Conservation (phyloP, 2,329 filamentous ascomycete genomes). For the Emericellopsis atlantica region DNA sequence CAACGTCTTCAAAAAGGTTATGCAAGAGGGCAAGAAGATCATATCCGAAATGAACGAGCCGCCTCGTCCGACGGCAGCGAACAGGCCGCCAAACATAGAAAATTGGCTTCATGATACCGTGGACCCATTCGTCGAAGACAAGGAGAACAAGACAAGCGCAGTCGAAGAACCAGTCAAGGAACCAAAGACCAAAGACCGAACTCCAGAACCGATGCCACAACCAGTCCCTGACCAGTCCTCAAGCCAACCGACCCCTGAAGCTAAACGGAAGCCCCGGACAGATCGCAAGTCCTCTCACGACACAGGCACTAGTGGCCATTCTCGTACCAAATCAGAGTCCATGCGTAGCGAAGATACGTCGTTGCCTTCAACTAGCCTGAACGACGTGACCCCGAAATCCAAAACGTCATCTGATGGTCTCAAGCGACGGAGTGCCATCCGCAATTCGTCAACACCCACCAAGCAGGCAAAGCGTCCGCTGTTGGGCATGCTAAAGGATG, state of each 20-base stretch:
- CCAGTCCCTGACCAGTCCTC: neutral
- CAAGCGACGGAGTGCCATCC: conserved; percentile 43
- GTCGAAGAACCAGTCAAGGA: neutral
- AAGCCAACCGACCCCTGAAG: neutral
- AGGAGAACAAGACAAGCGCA: conserved; percentile 12
- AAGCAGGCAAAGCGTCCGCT: conserved; percentile 39
- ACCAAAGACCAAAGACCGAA: neutral
- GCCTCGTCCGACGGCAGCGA: conserved; percentile 31
- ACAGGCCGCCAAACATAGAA: conserved; percentile 52
- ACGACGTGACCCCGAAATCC: conserved; percentile 1
- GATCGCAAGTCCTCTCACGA: conserved; percentile 12
- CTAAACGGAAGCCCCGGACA: neutral
- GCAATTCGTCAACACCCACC: conserved; percentile 32
- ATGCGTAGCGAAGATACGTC: conserved; percentile 4
- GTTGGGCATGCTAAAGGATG: conserved; percentile 46
- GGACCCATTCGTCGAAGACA: conserved; percentile 44
- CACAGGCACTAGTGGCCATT: conserved; percentile 2
- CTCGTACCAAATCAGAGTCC: conserved; percentile 1
- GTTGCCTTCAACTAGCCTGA: conserved; percentile 5
- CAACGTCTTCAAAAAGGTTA: conserved; percentile 51
- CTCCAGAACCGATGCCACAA: conserved; percentile 5
- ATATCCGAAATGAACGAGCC: conserved; percentile 48
- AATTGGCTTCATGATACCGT: conserved; percentile 52
- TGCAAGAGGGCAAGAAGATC: conserved; percentile 52
- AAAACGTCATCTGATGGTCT: conserved; percentile 27